Evolutionary conservation across 1,284 basidiomycete species (phyloP).

Genomic region (Coriolopsis trogii): DNA sequence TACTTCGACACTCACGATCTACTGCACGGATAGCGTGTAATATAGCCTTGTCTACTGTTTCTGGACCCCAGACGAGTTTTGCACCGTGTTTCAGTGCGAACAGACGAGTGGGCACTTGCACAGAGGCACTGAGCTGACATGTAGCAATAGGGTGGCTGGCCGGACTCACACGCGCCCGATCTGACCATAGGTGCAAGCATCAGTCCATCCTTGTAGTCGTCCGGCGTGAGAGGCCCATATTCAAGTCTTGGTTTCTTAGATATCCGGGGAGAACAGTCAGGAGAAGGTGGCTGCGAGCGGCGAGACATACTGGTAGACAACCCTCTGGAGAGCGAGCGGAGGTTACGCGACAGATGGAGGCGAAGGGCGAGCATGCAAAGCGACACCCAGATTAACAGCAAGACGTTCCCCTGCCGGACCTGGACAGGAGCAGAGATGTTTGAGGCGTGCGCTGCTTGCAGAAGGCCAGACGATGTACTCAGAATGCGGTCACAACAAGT

Average conservation of each 20-base stretch:
- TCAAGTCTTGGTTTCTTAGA: slow-evolving; percentile 56
- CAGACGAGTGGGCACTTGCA: slow-evolving; percentile 77
- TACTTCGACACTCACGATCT: slow-evolving; percentile 74
- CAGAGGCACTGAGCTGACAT: slow-evolving; percentile 5
- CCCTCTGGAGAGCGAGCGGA: slow-evolving; percentile 4
- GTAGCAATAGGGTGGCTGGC: slow-evolving; percentile 35
- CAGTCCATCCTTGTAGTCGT: slow-evolving; percentile 79
- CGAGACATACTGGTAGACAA: slow-evolving; percentile 47
- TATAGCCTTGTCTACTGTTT: slow-evolving; percentile 96
- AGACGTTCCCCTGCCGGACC: no score
- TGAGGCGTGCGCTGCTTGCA: no score
- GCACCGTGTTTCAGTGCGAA: slow-evolving; percentile 94
- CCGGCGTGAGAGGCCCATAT: slow-evolving; percentile 54
- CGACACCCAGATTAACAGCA: no score
- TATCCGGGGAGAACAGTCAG: slow-evolving; percentile 44
- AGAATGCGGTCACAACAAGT: no score
- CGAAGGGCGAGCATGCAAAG: slow-evolving; percentile 5
- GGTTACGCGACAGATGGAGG: neutral
- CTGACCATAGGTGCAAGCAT: slow-evolving; percentile 96
- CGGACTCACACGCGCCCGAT: slow-evolving; percentile 74
- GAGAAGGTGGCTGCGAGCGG: slow-evolving; percentile 53
- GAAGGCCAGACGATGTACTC: no score
- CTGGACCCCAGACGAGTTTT: slow-evolving; percentile 95
- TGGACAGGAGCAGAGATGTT: no score
- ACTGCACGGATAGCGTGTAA: slow-evolving; percentile 83